Evolutionary conservation across 768 basidiomycete species (phyloP).

Genomic region (Kwoniella sp.): DNA sequence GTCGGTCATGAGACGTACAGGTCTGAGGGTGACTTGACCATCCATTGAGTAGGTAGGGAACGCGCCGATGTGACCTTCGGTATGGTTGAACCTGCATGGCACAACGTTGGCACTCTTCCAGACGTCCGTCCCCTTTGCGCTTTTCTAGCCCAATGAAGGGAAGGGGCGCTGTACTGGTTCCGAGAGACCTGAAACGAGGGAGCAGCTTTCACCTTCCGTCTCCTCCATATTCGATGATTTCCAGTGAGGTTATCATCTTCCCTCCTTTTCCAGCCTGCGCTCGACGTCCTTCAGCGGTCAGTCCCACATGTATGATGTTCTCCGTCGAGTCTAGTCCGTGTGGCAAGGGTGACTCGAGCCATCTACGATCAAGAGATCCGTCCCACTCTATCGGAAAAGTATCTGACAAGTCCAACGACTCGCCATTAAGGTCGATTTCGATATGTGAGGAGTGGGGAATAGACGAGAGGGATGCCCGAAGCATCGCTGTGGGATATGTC

Average conservation of each 20-base stretch:
- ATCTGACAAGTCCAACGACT: slow-evolving; percentile 21
- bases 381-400: slow-evolving; percentile 30
- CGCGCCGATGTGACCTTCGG: slow-evolving; percentile 44
- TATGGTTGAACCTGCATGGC: slow-evolving; percentile 37
- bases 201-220: slow-evolving; percentile 36
- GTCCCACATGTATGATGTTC: slow-evolving; percentile 24
- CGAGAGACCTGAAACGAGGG: slow-evolving; percentile 6
- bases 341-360: slow-evolving; percentile 41
- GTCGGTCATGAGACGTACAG: slow-evolving; percentile 38
- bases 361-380: slow-evolving; percentile 48
- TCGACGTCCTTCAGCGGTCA: slow-evolving; percentile 34
- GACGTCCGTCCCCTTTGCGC: too few relatives aligned
- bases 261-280: slow-evolving; percentile 45
- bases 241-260: slow-evolving; percentile 52
- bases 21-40: slow-evolving; percentile 44
- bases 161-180: neutral
- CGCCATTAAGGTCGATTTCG: slow-evolving; percentile 31
- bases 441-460: slow-evolving; percentile 46
- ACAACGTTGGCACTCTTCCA: neutral
- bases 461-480: slow-evolving; percentile 50
- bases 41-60: slow-evolving; percentile 47
- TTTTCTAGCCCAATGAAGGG: too few relatives aligned
- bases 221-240: slow-evolving; percentile 51
- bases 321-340: slow-evolving; percentile 25
- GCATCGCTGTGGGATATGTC: slow-evolving; percentile 41